A percentile compares a stretch with the other conserved stretches of the same genome.
Evolutionary conservation across 768 basidiomycete species (phyloP).

Genomic region (Podaxis rugospora): DNA sequence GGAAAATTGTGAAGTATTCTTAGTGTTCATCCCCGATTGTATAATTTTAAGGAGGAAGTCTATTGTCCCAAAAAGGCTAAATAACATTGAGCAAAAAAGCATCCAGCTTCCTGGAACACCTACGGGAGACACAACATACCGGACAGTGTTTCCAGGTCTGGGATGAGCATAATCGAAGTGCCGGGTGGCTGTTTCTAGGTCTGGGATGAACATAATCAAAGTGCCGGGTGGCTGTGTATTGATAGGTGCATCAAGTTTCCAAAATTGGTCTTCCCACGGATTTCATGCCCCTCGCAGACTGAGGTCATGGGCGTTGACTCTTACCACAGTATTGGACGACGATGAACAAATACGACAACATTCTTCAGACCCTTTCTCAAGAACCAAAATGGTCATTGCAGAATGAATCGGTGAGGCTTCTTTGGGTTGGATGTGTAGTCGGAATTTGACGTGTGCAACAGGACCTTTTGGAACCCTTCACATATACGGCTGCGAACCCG

Average conservation of each 20-base stretch:
- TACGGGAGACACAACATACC: not conserved
- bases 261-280: not conserved
- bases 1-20: not conserved
- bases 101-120: not conserved
- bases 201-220: not conserved
- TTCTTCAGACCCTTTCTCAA: conserved; percentile 27
- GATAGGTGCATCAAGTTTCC: not conserved
- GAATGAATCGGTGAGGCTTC: conserved; percentile 28
- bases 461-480: conserved; percentile 69
- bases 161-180: not conserved
- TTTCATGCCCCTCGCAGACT: not conserved
- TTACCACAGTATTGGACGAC: not conserved
- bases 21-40: not conserved
- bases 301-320: too few relatives aligned
- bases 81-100: not conserved
- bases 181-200: conserved; percentile 9
- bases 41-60: not conserved
- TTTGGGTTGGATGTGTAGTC: not conserved
- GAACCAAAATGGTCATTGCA: conserved; percentile 30
- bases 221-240: conserved; percentile 9
- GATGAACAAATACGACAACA: conserved; percentile 36
- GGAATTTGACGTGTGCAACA: not conserved
- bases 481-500: conserved; percentile 76
- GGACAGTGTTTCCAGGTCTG: not conserved
- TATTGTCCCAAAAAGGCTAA: not conserved